Evolutionary conservation across 2,329 filamentous ascomycete genomes (phyloP).

Genomic region (Acephala macrosclerotiorum): DNA sequence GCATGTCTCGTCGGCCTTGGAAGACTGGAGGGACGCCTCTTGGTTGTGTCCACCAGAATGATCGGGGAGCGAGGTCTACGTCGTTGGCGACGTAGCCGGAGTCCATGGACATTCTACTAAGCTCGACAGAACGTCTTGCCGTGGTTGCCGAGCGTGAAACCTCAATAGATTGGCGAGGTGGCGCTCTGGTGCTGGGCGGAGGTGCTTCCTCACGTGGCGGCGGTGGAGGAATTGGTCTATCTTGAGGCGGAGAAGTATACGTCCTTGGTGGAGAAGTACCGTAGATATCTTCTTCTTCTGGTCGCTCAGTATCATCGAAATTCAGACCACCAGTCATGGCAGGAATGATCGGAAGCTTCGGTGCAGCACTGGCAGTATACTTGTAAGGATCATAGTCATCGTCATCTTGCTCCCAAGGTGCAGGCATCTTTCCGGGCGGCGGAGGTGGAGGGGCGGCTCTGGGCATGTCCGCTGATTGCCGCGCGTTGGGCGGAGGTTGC

Average conservation of each 20-base stretch:
- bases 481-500: constrained; percentile 58
- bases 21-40: constrained; percentile 82
- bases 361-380: constrained; percentile 50
- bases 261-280: constrained; percentile 45
- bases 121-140: constrained; percentile 68
- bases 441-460: constrained; percentile 69
- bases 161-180: constrained; percentile 69
- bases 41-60: constrained; percentile 87
- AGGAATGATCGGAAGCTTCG: constrained; percentile 22
- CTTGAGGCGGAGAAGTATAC: constrained; percentile 43
- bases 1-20: constrained; percentile 82
- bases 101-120: constrained; percentile 76
- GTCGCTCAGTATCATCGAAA: constrained; percentile 28
- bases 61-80: constrained; percentile 76
- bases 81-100: constrained; percentile 88
- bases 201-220: constrained; percentile 51
- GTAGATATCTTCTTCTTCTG: constrained; percentile 44
- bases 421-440: constrained; percentile 46
- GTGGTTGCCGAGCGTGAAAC: constrained; percentile 58
- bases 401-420: constrained; percentile 65
- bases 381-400: constrained; percentile 77
- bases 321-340: constrained; percentile 2
- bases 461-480: constrained; percentile 75
- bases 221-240: constrained; percentile 53
- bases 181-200: constrained; percentile 42